Percentiles rank a stretch among this genome's conserved stretches.
These are phyloP conservation scores for Podospora conica DNA, from an alignment of 495 filamentous ascomycete species.

Conservation along the genomic window DNA sequence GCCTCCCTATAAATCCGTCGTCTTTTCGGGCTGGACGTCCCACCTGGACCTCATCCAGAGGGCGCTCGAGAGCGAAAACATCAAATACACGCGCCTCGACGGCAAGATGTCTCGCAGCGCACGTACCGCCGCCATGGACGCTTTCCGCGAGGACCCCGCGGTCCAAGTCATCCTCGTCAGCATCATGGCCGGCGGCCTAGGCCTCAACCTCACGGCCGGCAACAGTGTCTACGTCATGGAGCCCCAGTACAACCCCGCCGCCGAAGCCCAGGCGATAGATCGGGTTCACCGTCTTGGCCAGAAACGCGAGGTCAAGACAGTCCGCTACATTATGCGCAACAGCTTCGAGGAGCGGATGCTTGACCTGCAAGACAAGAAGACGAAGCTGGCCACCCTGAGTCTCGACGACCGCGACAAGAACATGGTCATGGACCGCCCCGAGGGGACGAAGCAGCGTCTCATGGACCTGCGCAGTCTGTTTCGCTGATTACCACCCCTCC, in stretches of 20 bases:
- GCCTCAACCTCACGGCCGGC: constrained; percentile 81
- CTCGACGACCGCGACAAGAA: constrained; percentile 55
- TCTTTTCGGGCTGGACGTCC: constrained; percentile 91
- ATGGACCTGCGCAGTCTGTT: constrained; percentile 80
- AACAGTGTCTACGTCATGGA: constrained; percentile 95
- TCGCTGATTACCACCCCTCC: no score
- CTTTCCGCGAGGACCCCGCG: constrained; percentile 64
- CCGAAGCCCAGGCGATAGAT: constrained; percentile 90
- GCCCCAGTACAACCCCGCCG: constrained; percentile 92
- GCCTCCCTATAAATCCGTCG: constrained; percentile 76
- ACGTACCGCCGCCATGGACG: constrained; percentile 63
- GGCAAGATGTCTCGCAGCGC: constrained; percentile 73
- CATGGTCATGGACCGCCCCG: constrained; percentile 60
- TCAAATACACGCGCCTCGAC: constrained; percentile 76
- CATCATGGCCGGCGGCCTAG: constrained; percentile 85
- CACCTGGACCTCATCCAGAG: constrained; percentile 91
- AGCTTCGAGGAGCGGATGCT: constrained; percentile 96
- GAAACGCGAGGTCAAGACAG: constrained; percentile 71
- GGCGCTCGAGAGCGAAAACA: constrained; percentile 61
- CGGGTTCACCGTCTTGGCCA: constrained; percentile 92
- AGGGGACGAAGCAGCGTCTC: constrained; percentile 68
- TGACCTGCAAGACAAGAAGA: constrained; percentile 82
- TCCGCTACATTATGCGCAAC: constrained; percentile 77
- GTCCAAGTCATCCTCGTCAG: constrained; percentile 83
- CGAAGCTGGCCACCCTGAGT: constrained; percentile 75